Conservation (phyloP, 805 yeast species). For the Cyberlindnera maclurae region DNA sequence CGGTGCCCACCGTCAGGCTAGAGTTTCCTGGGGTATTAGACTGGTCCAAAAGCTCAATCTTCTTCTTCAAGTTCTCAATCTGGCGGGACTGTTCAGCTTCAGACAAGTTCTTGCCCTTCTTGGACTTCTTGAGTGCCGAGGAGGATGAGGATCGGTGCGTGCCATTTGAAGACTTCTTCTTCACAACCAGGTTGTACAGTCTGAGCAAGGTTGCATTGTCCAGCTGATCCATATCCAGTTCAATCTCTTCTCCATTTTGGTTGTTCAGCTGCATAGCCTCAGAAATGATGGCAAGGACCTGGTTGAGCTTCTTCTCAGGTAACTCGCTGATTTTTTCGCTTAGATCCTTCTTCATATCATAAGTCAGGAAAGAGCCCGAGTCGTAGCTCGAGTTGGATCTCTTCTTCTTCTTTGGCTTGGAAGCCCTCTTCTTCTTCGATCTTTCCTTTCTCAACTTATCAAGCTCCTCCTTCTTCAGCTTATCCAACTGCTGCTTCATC, state of each 20-base stretch:
- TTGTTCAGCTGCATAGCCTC: conserved; percentile 58
- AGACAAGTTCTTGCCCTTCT: conserved; percentile 49
- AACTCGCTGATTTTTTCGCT: conserved; percentile 75
- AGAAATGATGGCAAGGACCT: conserved; percentile 78
- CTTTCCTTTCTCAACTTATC: conserved; percentile 61
- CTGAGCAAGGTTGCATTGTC: conserved; percentile 78
- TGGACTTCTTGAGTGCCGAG: conserved; percentile 26
- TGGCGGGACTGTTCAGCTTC: conserved; percentile 63
- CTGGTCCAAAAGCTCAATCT: conserved; percentile 63
- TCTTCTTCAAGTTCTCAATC: conserved; percentile 64
- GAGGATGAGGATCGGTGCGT: conserved; percentile 4
- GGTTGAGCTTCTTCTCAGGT: conserved; percentile 74
- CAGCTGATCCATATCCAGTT: conserved; percentile 89
- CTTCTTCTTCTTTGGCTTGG: conserved; percentile 28
- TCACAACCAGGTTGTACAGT: conserved; percentile 76
- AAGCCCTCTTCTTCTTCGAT: conserved; percentile 36
- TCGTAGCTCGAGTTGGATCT: conserved; percentile 21
- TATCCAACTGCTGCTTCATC: conserved; percentile 79
- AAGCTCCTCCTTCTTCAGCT: conserved; percentile 71
- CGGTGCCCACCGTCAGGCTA: conserved; percentile 25
- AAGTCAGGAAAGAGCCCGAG: conserved; percentile 49
- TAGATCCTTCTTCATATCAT: conserved; percentile 94
- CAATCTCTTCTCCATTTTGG: conserved; percentile 82
- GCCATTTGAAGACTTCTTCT: conserved; percentile 24
- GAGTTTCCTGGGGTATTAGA: conserved; percentile 12